Evolutionary conservation across 2,329 filamentous ascomycete genomes (phyloP), one percentile per base, ranked within the genome.

Genomic region (Exophiala oligosperma): DNA sequence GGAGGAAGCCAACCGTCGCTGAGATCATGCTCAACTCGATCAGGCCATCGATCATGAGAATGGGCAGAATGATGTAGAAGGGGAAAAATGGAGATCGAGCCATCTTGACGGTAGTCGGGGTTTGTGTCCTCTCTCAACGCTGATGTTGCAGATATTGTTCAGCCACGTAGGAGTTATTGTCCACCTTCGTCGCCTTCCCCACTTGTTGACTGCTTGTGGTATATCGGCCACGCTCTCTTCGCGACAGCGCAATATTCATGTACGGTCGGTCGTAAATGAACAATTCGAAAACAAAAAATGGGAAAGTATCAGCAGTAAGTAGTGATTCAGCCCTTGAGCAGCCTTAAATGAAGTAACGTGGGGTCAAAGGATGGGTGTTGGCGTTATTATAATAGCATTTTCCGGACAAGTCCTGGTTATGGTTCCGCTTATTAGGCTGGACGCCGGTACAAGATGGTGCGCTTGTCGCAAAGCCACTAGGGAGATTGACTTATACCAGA

Each of bases 1-100:
- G 64, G 3, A 66, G 57, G 48, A 64, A 66, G 17, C 61, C 59
- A 17, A 66, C 64, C 61, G 65, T 65, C 12, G 61, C 59, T 28
- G 57, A 59, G 21, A 66, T 51, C 43, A 66, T 60, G 38, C 58
- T 57, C 32, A 66, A 51, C 41, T 66, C 64, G 41, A 66, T 64
- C 37, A 63, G 49, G 17, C 52, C 56, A 40, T 65, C 64, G 41
- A 60, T 37, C 55, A 61, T 61, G 17, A 64, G 49, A 17, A 64
- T 21, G 7, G 48, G 41, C 9, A 59, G 26, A 3, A 48, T 23
- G n/a, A 55, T 28, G 24, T 51, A 38, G 29, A 57, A 49, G 9
- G 55, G 49, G 11, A 43, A 43, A 14, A 17, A 43, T 7, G 40
- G 40, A 43, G 40, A 43, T 5, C 40, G 40, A 43, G 40, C 14